Evolutionary conservation across 2,329 filamentous ascomycete species (phyloP).

Genomic region (Alternaria novae-zelandiae): DNA sequence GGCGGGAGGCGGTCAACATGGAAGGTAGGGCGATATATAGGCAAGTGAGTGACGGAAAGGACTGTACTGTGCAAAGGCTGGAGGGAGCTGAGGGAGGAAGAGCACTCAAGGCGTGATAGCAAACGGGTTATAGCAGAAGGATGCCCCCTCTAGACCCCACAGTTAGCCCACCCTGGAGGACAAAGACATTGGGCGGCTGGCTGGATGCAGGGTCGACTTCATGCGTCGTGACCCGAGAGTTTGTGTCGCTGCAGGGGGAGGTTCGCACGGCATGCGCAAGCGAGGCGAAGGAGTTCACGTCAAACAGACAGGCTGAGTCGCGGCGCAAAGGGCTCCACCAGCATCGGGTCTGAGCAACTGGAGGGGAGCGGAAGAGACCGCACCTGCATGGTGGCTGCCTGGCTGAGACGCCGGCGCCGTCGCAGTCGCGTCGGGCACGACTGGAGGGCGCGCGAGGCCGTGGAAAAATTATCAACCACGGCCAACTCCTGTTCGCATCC

Average conservation of each 20-base stretch:
- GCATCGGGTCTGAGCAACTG: slow-evolving; percentile 9
- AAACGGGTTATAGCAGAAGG: slow-evolving; percentile 12
- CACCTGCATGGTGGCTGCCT: slow-evolving; percentile 18
- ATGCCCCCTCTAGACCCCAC: slow-evolving; percentile 7
- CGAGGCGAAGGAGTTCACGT: slow-evolving; percentile 26
- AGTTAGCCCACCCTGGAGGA: slow-evolving; percentile 3
- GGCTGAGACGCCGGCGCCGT: slow-evolving; percentile 27
- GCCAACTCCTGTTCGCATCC: neutral
- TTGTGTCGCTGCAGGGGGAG: slow-evolving; percentile 18
- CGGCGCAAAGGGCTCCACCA: slow-evolving; percentile 3
- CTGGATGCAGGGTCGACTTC: slow-evolving; percentile 24
- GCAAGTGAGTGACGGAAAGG: slow-evolving; percentile 8
- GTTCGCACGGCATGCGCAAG: slow-evolving; percentile 23
- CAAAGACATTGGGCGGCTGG: slow-evolving; percentile 15
- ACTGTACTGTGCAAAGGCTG: slow-evolving; percentile 13
- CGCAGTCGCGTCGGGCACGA: neutral
- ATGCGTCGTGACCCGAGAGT: slow-evolving; percentile 22
- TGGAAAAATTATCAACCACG: neutral
- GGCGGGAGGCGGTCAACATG: slow-evolving; percentile 26
- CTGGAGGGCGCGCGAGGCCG: neutral
- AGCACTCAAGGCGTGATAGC: slow-evolving; percentile 9
- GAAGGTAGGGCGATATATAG: slow-evolving; percentile 7
- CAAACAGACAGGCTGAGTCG: slow-evolving; percentile 25
- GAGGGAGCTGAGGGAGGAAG: slow-evolving; percentile 4
- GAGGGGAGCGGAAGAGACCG: slow-evolving; percentile 21